These are phyloP conservation scores for Geotrichum candidum DNA, from an alignment of 1,139 yeast genomes.

Conservation along the genomic window DNA sequence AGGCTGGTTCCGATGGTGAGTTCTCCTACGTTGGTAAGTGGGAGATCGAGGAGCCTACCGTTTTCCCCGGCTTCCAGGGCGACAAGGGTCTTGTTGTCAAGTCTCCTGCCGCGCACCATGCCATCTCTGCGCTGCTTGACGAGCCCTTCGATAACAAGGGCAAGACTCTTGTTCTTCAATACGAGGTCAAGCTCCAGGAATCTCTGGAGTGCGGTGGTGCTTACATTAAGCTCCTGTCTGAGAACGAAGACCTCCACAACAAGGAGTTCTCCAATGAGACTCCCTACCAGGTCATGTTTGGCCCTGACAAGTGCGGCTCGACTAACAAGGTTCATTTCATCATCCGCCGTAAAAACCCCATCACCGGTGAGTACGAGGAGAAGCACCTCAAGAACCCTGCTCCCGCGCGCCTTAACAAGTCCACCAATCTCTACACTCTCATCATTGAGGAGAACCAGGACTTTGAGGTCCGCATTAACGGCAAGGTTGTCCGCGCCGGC, in stretches of 20 bases:
- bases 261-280: constrained; percentile 54
- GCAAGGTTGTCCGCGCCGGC: constrained; percentile 66
- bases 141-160: constrained; percentile 50
- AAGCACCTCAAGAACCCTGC: constrained; percentile 66
- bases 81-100: constrained; percentile 74
- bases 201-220: constrained; percentile 85
- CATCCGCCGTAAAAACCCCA: constrained; percentile 51
- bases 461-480: constrained; percentile 77
- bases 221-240: constrained; percentile 65
- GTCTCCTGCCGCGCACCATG: constrained; percentile 72
- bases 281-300: constrained; percentile 85
- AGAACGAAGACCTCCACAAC: constrained; percentile 41
- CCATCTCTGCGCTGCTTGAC: constrained; percentile 58
- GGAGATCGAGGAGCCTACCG: constrained; percentile 56
- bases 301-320: constrained; percentile 86
- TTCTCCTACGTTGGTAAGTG: constrained; percentile 66
- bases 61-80: constrained; percentile 51
- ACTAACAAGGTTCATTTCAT: constrained; percentile 76
- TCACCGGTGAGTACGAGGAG: constrained; percentile 56
- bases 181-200: constrained; percentile 77
- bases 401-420: constrained; percentile 51
- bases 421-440: constrained; percentile 66
- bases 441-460: constrained; percentile 57
- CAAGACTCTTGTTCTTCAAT: constrained; percentile 73
- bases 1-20: constrained; percentile 41